Evolutionary conservation across 345 rosid species (phyloP).

Genomic region (Noccaea caerulescens): DNA sequence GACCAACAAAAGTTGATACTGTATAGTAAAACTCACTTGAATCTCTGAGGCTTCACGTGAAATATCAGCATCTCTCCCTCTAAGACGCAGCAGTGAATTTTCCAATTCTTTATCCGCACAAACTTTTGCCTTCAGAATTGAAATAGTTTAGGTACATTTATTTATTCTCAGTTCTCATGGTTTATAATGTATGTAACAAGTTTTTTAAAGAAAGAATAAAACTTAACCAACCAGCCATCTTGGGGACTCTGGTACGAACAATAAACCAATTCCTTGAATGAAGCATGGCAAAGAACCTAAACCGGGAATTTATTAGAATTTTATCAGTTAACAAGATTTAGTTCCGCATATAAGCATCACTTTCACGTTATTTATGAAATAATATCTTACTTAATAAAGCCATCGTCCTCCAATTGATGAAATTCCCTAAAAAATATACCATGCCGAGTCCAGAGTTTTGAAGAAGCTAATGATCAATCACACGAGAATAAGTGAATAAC

Average conservation of each 20-base stretch:
- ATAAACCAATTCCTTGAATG: constrained; percentile 49
- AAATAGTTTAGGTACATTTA: background rate
- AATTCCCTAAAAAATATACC: constrained; percentile 38
- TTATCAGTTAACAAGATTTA: background rate
- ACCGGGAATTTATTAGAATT: background rate
- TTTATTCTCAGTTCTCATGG: background rate
- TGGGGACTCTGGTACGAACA: constrained; percentile 65
- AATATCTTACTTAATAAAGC: constrained; percentile 40
- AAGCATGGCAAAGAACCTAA: constrained; percentile 49
- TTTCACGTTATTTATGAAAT: background rate
- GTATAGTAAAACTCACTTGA: constrained; percentile 40
- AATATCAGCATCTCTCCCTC: constrained; percentile 58
- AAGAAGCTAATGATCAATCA: constrained; percentile 36
- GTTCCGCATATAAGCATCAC: background rate
- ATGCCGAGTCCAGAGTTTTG: constrained; percentile 42
- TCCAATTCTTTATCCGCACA: constrained; percentile 55
- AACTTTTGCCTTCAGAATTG: constrained; percentile 48
- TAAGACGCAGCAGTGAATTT: constrained; percentile 50
- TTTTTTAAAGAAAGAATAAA: background rate
- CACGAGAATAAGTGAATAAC: background rate
- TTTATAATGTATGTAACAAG: background rate
- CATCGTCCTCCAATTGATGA: constrained; percentile 39
- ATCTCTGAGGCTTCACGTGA: constrained; percentile 61
- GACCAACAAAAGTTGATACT: background rate
- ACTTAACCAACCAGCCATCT: constrained; percentile 54